phyloP scores from a whole-genome alignment of 2,329 filamentous ascomycete genomes.

The Cercospora sp. region DNA sequence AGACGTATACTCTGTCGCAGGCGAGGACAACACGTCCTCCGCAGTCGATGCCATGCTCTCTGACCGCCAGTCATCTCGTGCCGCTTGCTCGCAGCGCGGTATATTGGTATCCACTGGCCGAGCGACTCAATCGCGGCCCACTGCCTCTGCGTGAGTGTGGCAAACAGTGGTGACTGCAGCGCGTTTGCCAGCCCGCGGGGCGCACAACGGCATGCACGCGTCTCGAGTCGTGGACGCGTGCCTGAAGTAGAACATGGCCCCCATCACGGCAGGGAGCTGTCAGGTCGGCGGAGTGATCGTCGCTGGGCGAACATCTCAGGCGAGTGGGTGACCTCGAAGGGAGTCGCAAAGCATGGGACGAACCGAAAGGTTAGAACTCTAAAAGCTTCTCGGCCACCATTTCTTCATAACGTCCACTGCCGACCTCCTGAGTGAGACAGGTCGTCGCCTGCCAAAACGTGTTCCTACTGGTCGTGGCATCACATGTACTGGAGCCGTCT shows the following conservation, averaged over 20 bases:
- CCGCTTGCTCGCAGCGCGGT: neutral
- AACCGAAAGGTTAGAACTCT: neutral
- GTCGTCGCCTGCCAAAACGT: neutral
- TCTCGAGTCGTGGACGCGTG: slow-evolving; percentile 3
- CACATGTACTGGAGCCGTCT: neutral
- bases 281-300: neutral
- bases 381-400: slow-evolving; percentile 3
- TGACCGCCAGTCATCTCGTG: slow-evolving; percentile 5
- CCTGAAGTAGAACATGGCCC: neutral
- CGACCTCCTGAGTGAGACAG: neutral
- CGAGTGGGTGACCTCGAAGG: neutral
- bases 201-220: slow-evolving; percentile 7
- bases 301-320: neutral
- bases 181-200: slow-evolving; percentile 6
- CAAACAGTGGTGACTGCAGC: slow-evolving; percentile 7
- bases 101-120: slow-evolving; percentile 3
- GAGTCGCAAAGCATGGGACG: neutral
- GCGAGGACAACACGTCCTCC: neutral
- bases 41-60: neutral
- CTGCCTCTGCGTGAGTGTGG: neutral
- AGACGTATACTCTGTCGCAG: neutral
- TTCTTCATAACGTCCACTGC: neutral
- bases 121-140: neutral
- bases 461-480: slow-evolving; percentile 5
- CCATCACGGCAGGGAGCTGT: neutral